These are phyloP conservation scores for Casaregolazyma suthepensis DNA, from an alignment of 1,139 yeast species.

Conservation along the genomic window DNA sequence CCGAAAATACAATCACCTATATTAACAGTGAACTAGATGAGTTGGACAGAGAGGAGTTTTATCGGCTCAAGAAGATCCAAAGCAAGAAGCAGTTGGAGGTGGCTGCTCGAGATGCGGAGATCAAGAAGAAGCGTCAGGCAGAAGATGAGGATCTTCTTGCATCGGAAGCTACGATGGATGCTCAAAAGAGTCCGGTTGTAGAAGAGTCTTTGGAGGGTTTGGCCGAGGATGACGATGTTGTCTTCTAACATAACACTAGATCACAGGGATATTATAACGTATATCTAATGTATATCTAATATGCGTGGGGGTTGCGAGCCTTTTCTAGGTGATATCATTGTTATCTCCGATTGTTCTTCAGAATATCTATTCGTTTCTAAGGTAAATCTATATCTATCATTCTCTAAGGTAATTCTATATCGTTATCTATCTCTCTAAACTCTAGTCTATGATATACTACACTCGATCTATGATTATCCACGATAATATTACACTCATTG, in stretches of 20 bases:
- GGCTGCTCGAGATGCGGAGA: slow-evolving; percentile 60
- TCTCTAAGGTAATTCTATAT: not conserved
- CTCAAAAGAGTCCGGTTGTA: slow-evolving; percentile 6
- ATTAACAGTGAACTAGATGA: slow-evolving; percentile 96
- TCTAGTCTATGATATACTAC: not conserved
- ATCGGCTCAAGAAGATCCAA: slow-evolving; percentile 92
- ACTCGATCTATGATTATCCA: no score
- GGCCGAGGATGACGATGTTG: slow-evolving; percentile 15
- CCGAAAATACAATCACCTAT: slow-evolving; percentile 87
- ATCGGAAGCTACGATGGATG: slow-evolving; percentile 4
- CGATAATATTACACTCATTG: no score
- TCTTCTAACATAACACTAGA: slow-evolving; percentile 7
- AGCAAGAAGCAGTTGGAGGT: slow-evolving; percentile 85
- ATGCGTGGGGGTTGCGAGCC: not conserved
- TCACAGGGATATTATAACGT: not conserved
- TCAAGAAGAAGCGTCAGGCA: slow-evolving; percentile 36
- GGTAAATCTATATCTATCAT: not conserved
- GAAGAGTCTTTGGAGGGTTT: slow-evolving; percentile 2
- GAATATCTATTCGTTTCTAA: not conserved
- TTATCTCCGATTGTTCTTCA: no score
- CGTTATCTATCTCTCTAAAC: not conserved
- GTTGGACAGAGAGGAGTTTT: slow-evolving; percentile 96
- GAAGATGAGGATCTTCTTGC: slow-evolving; percentile 7
- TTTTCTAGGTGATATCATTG: no score
- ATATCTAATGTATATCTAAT: not conserved